A percentile compares a stretch with the other conserved stretches of the same genome.
Evolutionary conservation across 331 rosid species (phyloP).

Genomic region (Erythrophleum ivorense): DNA sequence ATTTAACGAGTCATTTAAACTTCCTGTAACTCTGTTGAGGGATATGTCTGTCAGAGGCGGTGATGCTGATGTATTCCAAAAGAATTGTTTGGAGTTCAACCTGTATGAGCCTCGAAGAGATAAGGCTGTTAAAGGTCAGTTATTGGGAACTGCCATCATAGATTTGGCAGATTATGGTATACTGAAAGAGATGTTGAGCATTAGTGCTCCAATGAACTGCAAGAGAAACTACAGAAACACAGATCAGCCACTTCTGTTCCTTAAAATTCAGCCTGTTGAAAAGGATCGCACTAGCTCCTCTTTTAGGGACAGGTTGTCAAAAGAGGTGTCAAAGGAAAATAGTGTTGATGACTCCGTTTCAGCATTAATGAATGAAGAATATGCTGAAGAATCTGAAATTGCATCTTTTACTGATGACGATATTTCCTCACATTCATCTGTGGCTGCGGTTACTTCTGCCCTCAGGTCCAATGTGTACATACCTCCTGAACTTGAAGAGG

Average conservation of each 20-base stretch:
- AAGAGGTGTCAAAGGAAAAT: slow-evolving; percentile 48
- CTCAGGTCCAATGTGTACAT: slow-evolving; percentile 43
- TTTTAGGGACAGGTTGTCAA: slow-evolving; percentile 49
- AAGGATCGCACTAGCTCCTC: slow-evolving; percentile 48
- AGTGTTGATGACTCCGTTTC: slow-evolving; percentile 68
- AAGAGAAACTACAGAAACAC: slow-evolving; percentile 74
- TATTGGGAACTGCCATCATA: slow-evolving; percentile 65
- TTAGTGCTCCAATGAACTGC: slow-evolving; percentile 65
- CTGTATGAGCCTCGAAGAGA: slow-evolving; percentile 80
- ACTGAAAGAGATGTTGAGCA: slow-evolving; percentile 49
- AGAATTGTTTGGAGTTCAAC: slow-evolving; percentile 72
- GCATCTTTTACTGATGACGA: slow-evolving; percentile 83
- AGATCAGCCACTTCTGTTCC: slow-evolving; percentile 66
- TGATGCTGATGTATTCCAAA: slow-evolving; percentile 66
- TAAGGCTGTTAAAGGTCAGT: slow-evolving; percentile 69
- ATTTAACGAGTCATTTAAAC: slow-evolving; percentile 66
- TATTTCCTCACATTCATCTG: slow-evolving; percentile 76
- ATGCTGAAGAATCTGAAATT: slow-evolving; percentile 72
- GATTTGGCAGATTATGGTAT: slow-evolving; percentile 77
- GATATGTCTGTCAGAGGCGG: slow-evolving; percentile 65
- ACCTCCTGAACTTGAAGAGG: slow-evolving; percentile 57
- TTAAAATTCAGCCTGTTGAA: slow-evolving; percentile 62
- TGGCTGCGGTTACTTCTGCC: slow-evolving; percentile 45
- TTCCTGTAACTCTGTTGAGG: slow-evolving; percentile 65
- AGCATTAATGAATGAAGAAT: slow-evolving; percentile 65